phyloP scores from a whole-genome alignment of 345 rosid genomes.

The Populus deltoides region DNA sequence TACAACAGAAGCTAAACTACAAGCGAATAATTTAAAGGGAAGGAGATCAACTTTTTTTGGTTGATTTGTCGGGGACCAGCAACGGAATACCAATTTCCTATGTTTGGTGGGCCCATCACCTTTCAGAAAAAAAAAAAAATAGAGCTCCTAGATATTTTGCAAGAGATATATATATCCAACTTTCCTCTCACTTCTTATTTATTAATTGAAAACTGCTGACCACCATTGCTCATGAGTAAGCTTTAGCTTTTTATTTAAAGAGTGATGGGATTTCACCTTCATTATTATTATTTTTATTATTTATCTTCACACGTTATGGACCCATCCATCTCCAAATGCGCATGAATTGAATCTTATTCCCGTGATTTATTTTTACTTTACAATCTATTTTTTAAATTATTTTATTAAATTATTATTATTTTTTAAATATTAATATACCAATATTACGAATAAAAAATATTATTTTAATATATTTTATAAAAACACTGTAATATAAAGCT shows the following conservation, averaged over 20 bases:
- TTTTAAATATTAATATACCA: too few species aligned
- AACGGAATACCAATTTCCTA: neutral
- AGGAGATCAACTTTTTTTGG: neutral
- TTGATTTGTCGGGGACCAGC: neutral
- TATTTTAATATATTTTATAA: too few species aligned
- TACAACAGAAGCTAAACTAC: neutral
- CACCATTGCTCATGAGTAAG: neutral
- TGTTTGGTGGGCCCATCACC: neutral
- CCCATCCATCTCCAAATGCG: constrained; percentile 7
- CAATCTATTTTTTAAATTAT: too few species aligned
- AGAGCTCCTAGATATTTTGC: neutral
- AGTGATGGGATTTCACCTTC: constrained; percentile 15
- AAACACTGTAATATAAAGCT: too few species aligned
- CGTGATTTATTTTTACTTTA: neutral
- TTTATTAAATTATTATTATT: too few species aligned
- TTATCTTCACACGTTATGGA: neutral
- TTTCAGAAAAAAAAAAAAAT: neutral
- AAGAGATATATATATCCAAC: neutral
- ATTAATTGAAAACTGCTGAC: neutral
- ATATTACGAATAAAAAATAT: too few species aligned
- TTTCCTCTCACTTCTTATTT: neutral
- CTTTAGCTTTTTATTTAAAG: constrained; percentile 4
- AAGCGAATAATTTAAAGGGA: neutral
- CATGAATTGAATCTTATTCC: constrained; percentile 4
- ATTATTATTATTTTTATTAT: neutral